Percentiles rank a stretch among this genome's conserved stretches.
Conservation (phyloP, 2,329 filamentous ascomycete species). For the Penicillium freii region DNA sequence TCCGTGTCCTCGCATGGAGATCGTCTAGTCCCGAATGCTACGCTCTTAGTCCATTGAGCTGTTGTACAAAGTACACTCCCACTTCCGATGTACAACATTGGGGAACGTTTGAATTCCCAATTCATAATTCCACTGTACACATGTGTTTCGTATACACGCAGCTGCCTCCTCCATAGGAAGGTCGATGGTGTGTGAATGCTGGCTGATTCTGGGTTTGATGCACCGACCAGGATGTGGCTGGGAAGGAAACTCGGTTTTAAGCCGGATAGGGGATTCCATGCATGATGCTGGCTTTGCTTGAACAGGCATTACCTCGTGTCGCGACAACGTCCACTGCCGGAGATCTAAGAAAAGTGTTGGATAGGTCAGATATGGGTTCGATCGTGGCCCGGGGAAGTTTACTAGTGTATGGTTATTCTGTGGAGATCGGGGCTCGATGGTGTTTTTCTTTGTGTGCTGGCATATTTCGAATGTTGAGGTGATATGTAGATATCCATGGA, state of each 20-base stretch:
- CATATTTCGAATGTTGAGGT: background rate
- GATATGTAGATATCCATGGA: background rate
- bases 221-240: background rate
- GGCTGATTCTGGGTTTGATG: background rate
- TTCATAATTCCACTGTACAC: background rate
- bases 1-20: background rate
- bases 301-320: background rate
- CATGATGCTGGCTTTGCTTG: constrained; percentile 2
- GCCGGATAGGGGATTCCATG: background rate
- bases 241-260: background rate
- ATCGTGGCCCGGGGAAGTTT: background rate
- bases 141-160: background rate
- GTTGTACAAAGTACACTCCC: no score
- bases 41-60: background rate
- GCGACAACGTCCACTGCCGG: background rate
- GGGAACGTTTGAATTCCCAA: background rate
- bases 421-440: background rate
- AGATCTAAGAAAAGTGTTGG: background rate
- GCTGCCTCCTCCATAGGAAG: background rate
- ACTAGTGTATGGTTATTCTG: background rate
- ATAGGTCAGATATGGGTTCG: background rate
- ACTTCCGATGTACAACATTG: background rate
- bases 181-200: background rate
- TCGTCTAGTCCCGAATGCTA: background rate
- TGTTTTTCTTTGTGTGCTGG: constrained; percentile 4